Evolutionary conservation across 2,329 filamentous ascomycete species (phyloP), one percentile per base, ranked within the genome.

Genomic region (Aureobasidium melanogenum): DNA sequence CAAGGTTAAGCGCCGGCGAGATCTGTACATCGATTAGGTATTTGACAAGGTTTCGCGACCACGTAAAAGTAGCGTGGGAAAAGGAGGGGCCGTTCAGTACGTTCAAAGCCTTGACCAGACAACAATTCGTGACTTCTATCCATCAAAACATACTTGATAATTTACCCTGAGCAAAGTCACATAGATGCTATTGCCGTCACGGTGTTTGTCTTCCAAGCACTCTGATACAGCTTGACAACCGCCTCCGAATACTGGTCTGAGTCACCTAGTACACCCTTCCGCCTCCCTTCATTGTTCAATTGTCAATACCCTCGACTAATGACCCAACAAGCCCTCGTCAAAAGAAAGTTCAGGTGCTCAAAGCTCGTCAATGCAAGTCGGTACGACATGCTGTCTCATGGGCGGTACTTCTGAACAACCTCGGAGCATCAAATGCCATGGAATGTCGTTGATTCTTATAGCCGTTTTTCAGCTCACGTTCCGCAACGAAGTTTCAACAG

Each of bases 1-100:
- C 52, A 43, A 57, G 54, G 28, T 38, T 57, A 57, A 57, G 39
- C 54, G 54, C 41, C 54, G 54, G 41, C 28, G 52, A 56, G 26
- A 19, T n/a, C 52, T 56, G 38, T 56, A 56, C 52, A 22, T 19
- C 52, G 26, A 43, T 56, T 34, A 32, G n/a, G 34, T 56, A 44
- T 28, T 8, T 19, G 26, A 47, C 41, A 57, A 47, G 41, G 54
- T 57, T 57, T 57, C 24, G 48, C 32, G 22, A 15, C 34, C 36
- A 54, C 36, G 51, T 41, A 56, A 19, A 28, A 44, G 38, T 56
- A 56, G 52, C 52, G 39, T 56, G 52, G 38, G 12, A 56, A 55
- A 56, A 56, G 52, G 41, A 57, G 54, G 54, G 38, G 38, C 38
- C 38, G 26, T 44, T 34, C 26, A 56, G 52, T 3, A 17, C 39